Evolutionary conservation across 331 rosid species (phyloP).

Genomic region (Prunus yedoensis): DNA sequence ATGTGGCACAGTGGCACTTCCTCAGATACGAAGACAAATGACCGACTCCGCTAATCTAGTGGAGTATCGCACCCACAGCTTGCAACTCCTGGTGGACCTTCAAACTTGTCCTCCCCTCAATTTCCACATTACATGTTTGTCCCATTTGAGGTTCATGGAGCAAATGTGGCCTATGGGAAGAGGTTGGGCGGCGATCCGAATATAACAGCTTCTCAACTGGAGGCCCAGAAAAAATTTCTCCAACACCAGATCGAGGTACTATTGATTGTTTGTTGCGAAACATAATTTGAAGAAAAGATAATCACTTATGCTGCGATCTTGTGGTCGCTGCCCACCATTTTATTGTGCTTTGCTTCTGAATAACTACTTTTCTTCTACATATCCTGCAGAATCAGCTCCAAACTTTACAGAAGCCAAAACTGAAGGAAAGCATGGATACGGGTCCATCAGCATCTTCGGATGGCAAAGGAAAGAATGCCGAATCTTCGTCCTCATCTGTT

Average conservation of each 20-base stretch:
- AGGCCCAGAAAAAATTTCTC: constrained; percentile 58
- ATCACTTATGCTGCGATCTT: background rate
- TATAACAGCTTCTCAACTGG: constrained; percentile 40
- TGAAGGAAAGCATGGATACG: constrained; percentile 27
- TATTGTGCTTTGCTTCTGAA: background rate
- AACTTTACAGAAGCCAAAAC: constrained; percentile 44
- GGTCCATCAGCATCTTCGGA: constrained; percentile 30
- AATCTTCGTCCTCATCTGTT: constrained; percentile 19
- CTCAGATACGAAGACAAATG: constrained; percentile 45
- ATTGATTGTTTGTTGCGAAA: background rate
- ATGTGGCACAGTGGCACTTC: constrained; percentile 32
- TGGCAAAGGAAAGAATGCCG: constrained; percentile 48
- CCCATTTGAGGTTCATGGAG: constrained; percentile 40
- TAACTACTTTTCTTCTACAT: constrained; percentile 28
- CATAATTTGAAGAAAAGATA: background rate
- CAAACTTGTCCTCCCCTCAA: constrained; percentile 49
- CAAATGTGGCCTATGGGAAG: constrained; percentile 31
- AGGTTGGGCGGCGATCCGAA: constrained; percentile 20
- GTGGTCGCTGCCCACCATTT: background rate
- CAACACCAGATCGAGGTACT: constrained; percentile 73
- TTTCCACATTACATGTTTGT: constrained; percentile 40
- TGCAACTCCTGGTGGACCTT: constrained; percentile 46
- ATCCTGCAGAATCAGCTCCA: constrained; percentile 58
- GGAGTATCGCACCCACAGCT: constrained; percentile 46
- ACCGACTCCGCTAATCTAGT: constrained; percentile 38